Evolutionary conservation across 2,329 filamentous ascomycete genomes (phyloP), one percentile per base, ranked within the genome.

Genomic region (Eutypa lata): DNA sequence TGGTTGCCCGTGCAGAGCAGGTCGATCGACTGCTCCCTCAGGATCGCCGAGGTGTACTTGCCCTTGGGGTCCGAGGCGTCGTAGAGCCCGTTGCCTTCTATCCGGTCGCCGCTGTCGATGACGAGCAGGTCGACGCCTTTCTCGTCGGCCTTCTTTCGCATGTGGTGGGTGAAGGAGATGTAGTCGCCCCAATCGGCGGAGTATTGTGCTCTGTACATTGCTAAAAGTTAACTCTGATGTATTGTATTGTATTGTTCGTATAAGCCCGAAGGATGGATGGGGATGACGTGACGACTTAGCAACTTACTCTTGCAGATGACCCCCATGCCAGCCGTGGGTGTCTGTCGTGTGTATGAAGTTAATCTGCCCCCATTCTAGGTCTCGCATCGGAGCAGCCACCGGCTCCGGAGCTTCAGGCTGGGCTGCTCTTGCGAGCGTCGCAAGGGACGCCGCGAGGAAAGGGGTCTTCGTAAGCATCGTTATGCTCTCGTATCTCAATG

Each of bases 181-280:
- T 97, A 99, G 73, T 99, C 94, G 53, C 94, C 94, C 91, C 94
- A 97, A 71, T 99, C 94, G 46, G 91, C 93, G 7, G 90, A 92
- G 72, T 95, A 99, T 55, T 94, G 93, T 2, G 91, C 80, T 74
- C 88, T 91, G 21, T 45, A 21, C 26, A 13, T 13, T 7, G 19
- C 7, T 26, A 24, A 11, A 13, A n/a, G n/a, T n/a, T n/a, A n/a
- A n/a, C n/a, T n/a, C n/a, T n/a, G n/a, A n/a, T n/a, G n/a, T n/a
- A n/a, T n/a, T n/a, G n/a, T n/a, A n/a, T n/a, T n/a, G n/a, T n/a
- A n/a, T n/a, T 10, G 26, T 31, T 31, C 26, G 26, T 5, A 10
- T 31, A 31, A 31, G 26, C 6, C 10, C 26, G 26, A 31, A 6
- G 26, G 26, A 10, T 10, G 26, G 26, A 31, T 31, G 26, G 26